Percentiles rank a stretch among this genome's conserved stretches.
These are phyloP conservation scores for Citrullus mucosospermus DNA, from an alignment of 306 rosid genomes.

Conservation along the genomic window DNA sequence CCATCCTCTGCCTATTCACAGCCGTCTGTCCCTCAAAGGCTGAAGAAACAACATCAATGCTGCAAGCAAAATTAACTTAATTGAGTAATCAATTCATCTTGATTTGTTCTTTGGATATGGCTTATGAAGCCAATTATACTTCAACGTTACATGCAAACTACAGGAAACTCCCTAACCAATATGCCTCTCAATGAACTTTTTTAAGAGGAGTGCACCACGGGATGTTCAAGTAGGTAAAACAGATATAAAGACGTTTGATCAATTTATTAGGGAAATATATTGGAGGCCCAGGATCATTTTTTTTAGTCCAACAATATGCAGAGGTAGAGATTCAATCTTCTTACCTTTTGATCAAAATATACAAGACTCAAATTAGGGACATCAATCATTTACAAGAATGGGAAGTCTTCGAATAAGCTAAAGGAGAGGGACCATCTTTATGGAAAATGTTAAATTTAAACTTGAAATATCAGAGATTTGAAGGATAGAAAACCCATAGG, in stretches of 20 bases:
- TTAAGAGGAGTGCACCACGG: neutral
- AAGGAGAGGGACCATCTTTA: too few species aligned
- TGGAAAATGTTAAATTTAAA: too few species aligned
- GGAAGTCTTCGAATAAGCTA: too few species aligned
- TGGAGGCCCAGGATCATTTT: neutral
- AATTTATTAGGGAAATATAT: neutral
- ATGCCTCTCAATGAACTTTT: neutral
- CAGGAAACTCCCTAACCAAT: neutral
- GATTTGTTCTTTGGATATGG: neutral
- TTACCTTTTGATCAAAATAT: neutral
- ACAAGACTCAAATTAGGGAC: too few species aligned
- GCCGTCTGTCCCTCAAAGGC: conserved; percentile 87
- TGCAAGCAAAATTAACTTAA: conserved; percentile 17
- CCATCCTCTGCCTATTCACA: conserved; percentile 94
- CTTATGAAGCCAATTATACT: neutral
- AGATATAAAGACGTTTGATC: neutral
- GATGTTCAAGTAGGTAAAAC: neutral
- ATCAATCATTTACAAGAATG: too few species aligned
- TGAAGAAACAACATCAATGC: conserved; percentile 63
- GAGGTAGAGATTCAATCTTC: neutral
- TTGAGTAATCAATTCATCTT: neutral
- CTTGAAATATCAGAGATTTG: too few species aligned
- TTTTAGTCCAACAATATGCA: neutral
- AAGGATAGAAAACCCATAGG: too few species aligned
- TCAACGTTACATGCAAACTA: neutral